Conservation (phyloP, 2,329 filamentous ascomycete species). For the Pseudogymnoascus sp. region DNA sequence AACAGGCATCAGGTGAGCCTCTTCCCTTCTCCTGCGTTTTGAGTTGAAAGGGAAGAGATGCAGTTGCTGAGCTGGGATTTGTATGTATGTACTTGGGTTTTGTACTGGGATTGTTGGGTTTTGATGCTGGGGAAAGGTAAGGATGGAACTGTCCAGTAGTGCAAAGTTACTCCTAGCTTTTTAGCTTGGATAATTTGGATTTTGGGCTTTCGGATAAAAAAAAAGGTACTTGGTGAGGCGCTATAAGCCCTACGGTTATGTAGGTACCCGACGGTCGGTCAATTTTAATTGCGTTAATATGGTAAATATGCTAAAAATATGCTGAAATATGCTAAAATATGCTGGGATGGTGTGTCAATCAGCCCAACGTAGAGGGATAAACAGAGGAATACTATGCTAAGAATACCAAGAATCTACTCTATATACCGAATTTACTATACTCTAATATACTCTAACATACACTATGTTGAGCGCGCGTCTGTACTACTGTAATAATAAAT, state of each 20-base stretch:
- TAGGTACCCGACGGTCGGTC: background rate
- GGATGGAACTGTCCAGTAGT: background rate
- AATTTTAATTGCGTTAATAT: background rate
- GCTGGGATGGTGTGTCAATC: background rate
- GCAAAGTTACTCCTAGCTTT: background rate
- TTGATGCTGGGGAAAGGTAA: background rate
- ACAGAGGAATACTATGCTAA: background rate
- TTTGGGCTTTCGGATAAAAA: background rate
- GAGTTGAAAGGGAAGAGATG: background rate
- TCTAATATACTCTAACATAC: background rate
- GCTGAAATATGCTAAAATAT: background rate
- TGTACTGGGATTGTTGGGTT: background rate
- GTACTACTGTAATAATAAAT: background rate
- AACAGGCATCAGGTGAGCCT: conserved; percentile 6
- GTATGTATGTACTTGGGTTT: background rate
- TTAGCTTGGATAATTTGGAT: background rate
- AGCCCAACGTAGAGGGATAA: background rate
- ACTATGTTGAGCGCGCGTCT: background rate
- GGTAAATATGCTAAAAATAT: background rate
- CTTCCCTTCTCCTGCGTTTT: background rate
- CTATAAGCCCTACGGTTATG: conserved; percentile 3
- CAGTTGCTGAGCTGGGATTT: background rate
- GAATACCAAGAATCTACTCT: background rate
- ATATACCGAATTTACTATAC: background rate
- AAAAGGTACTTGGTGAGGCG: background rate